Base-by-base conservation (phyloP, 176 grass and related monocot genomes). In the Saccharum officinarum region DNA sequence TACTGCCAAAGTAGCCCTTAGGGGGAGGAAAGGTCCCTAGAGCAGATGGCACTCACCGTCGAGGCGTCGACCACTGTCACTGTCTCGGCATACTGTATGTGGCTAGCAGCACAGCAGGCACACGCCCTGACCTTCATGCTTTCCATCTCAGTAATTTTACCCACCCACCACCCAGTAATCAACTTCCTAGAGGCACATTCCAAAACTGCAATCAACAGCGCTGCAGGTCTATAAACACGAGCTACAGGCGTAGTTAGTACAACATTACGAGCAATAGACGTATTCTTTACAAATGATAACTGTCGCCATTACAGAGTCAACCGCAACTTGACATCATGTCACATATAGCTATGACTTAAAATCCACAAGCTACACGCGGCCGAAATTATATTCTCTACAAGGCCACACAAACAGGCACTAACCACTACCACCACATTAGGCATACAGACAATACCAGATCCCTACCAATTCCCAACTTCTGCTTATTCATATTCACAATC, bases 401-500 rank as follows among this genome's bases (percentile, higher is more conserved):
- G 60, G 47, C 69, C 67, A 84, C 64, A 62, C 12, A 79, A 12
- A 62, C 64, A 69, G 37, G 47, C 20, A 69, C 18, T 6, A 54
- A 50, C 54, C 10, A n/a, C 60, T 54, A 52, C 22, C 14, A 44
- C 54, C 22, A 39, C 63, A 66, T 16, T 14, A 15, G 62, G 62
- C 54, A 70, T 40, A 64, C 15, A 67, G 3, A 81, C 41, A 59
- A 68, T 50, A 31, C 13, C 40, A 84, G 8, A 46, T n/a, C 30
- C 37, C 4, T 45, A 75, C 36, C 63, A 65, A 78, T 50, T 47
- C 39, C 25, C 10, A 69, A 20, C 11, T 3, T 18, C 70, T 25
- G 39, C 20, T 80, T 86, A 80, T 85, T 88, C 44, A 69, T 34
- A 57, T 81, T 62, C 28, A 86, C 55, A 76, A 54, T 49, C 26